Evolutionary conservation across 257 asterid species (phyloP).

Genomic region (Echium plantagineum): DNA sequence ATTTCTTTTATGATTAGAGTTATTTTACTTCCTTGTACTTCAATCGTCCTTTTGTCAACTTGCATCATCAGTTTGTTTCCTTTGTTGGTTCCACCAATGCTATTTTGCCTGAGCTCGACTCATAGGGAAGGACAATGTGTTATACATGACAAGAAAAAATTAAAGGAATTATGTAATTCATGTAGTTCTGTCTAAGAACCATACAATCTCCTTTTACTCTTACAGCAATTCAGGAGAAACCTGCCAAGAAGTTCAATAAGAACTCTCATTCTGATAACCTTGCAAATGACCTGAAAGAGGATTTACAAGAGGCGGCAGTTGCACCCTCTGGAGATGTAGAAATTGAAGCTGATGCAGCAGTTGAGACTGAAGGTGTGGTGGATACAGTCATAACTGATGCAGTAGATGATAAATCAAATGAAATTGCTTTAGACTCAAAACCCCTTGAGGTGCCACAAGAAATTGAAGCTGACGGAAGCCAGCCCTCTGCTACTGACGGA

Average conservation of each 20-base stretch:
- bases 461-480: constrained; percentile 27
- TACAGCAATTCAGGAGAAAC: constrained; percentile 44
- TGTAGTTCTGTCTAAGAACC: too few species aligned
- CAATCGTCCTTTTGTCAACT: neutral
- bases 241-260: constrained; percentile 18
- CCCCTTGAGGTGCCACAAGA: constrained; percentile 21
- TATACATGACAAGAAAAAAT: neutral
- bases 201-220: neutral
- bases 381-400: constrained; percentile 16
- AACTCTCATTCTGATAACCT: constrained; percentile 24
- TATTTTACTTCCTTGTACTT: neutral
- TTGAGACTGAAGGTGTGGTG: constrained; percentile 7
- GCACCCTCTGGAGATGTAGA: constrained; percentile 11
- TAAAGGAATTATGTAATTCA: neutral
- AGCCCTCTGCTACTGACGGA: constrained; percentile 24
- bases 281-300: constrained; percentile 31
- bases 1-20: neutral
- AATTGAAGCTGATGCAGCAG: neutral
- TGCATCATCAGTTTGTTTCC: neutral
- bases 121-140: neutral
- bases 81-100: neutral
- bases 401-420: constrained; percentile 25
- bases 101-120: neutral
- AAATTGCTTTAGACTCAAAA: constrained; percentile 28
- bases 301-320: constrained; percentile 13